phyloP scores from a whole-genome alignment of 2,329 filamentous ascomycete genomes.

The Phialophora chinensis region DNA sequence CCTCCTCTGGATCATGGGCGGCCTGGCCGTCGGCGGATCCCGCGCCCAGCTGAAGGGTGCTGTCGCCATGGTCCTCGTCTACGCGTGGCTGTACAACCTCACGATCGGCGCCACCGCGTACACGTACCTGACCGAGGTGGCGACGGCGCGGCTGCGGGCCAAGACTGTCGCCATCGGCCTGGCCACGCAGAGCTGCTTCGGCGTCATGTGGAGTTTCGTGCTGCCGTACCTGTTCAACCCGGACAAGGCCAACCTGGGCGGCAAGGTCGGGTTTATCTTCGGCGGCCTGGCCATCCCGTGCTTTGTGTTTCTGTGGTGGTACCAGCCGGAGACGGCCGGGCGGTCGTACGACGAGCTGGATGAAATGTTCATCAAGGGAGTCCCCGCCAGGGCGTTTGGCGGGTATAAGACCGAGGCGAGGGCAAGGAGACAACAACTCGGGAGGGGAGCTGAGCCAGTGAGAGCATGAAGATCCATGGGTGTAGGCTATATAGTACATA shows the following conservation, averaged over 20 bases:
- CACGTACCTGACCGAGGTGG: slow-evolving; percentile 48
- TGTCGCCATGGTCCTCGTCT: slow-evolving; percentile 50
- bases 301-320: slow-evolving; percentile 42
- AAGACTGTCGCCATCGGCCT: slow-evolving; percentile 43
- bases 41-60: slow-evolving; percentile 21
- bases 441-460: neutral
- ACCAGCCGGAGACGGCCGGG: slow-evolving; percentile 47
- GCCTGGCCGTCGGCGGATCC: slow-evolving; percentile 41
- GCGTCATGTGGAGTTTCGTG: slow-evolving; percentile 48
- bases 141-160: slow-evolving; percentile 48
- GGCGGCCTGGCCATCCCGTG: slow-evolving; percentile 42
- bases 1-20: slow-evolving; percentile 51
- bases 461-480: no score
- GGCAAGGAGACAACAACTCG: neutral
- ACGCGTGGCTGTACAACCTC: slow-evolving; percentile 49
- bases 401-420: slow-evolving; percentile 8
- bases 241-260: slow-evolving; percentile 47
- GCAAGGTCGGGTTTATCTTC: slow-evolving; percentile 52
- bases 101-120: slow-evolving; percentile 51
- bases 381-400: slow-evolving; percentile 41
- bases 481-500: no score
- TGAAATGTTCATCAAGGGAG: slow-evolving; percentile 41
- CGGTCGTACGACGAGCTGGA: slow-evolving; percentile 44
- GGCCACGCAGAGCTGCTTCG: slow-evolving; percentile 16
- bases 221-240: slow-evolving; percentile 47